Evolutionary conservation across 2,329 filamentous ascomycete genomes (phyloP).

Genomic region (Fusarium pseudocircinatum): DNA sequence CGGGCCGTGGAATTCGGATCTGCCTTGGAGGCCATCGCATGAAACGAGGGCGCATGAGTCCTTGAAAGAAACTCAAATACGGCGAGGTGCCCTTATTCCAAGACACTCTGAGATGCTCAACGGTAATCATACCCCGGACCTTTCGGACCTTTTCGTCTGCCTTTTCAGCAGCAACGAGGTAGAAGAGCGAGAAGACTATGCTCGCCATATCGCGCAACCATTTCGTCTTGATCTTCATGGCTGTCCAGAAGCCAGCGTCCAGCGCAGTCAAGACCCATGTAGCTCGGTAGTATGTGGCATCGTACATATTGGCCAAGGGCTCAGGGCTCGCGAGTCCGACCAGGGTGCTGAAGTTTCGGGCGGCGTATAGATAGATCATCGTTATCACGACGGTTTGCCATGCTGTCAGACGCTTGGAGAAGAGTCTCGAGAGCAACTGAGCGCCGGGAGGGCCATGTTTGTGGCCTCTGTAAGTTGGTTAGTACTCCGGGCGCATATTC

Average conservation of each 20-base stretch:
- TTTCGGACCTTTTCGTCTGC: slow-evolving; percentile 97
- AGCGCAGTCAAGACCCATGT: slow-evolving; percentile 96
- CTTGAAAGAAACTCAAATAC: slow-evolving; percentile 79
- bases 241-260: slow-evolving; percentile 98
- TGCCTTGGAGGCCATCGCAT: slow-evolving; percentile 83
- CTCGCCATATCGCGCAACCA: slow-evolving; percentile 85
- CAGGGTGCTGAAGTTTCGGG: slow-evolving; percentile 92
- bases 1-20: slow-evolving; percentile 84
- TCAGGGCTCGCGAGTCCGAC: slow-evolving; percentile 92
- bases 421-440: slow-evolving; percentile 74
- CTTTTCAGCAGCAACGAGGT: slow-evolving; percentile 90
- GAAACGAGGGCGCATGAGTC: slow-evolving; percentile 78
- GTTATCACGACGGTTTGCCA: slow-evolving; percentile 92
- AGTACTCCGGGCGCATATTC: slow-evolving; percentile 14
- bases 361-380: slow-evolving; percentile 89
- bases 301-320: slow-evolving; percentile 93
- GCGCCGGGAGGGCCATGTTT: slow-evolving; percentile 86
- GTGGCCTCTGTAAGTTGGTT: slow-evolving; percentile 70
- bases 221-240: slow-evolving; percentile 85
- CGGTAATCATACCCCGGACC: slow-evolving; percentile 84
- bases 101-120: slow-evolving; percentile 89
- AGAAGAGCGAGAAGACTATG: slow-evolving; percentile 87
- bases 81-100: slow-evolving; percentile 97
- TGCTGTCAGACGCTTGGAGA: slow-evolving; percentile 77
- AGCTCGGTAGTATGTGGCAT: slow-evolving; percentile 89